Percentiles rank a stretch among this genome's conserved stretches.
phyloP scores from a whole-genome alignment of 495 filamentous ascomycete species.

The Jackrogersella minutella region DNA sequence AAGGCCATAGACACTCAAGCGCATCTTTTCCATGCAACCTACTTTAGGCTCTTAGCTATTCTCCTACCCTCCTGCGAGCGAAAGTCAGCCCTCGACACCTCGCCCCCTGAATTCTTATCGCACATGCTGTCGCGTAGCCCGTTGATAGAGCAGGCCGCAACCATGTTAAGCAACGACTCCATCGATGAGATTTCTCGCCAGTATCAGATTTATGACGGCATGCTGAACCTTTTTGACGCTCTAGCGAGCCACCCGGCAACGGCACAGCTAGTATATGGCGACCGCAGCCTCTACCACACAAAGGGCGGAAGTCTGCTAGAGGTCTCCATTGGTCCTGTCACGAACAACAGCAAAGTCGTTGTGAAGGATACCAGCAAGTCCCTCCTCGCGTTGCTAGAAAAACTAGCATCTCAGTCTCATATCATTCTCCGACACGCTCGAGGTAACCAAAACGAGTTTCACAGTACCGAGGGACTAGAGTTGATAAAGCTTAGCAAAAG shows the following conservation, averaged over 20 bases:
- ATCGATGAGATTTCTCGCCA: constrained; percentile 43
- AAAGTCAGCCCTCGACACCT: constrained; percentile 19
- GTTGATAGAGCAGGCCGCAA: constrained; percentile 40
- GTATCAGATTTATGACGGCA: constrained; percentile 21
- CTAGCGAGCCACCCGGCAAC: constrained; percentile 35
- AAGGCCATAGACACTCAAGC: not conserved
- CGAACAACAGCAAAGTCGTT: constrained; percentile 9
- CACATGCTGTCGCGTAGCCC: constrained; percentile 47
- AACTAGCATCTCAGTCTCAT: constrained; percentile 21
- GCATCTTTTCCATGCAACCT: not conserved
- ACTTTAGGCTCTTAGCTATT: constrained; percentile 21
- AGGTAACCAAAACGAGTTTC: constrained; percentile 15
- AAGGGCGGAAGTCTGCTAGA: constrained; percentile 20
- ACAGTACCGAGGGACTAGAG: constrained; percentile 4
- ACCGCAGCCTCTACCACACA: constrained; percentile 34
- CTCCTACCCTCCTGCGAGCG: constrained; percentile 14
- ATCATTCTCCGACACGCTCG: constrained; percentile 26
- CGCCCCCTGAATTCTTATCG: constrained; percentile 24
- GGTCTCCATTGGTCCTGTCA: not conserved
- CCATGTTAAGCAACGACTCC: constrained; percentile 41
- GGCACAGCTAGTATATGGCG: constrained; percentile 9
- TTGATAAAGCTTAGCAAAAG: constrained; percentile 28
- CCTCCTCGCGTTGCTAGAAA: constrained; percentile 14
- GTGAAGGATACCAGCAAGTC: constrained; percentile 27
- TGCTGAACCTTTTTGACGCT: constrained; percentile 45